Conservation (phyloP, 495 filamentous ascomycete genomes). For the Annulohypoxylon moriforme region DNA sequence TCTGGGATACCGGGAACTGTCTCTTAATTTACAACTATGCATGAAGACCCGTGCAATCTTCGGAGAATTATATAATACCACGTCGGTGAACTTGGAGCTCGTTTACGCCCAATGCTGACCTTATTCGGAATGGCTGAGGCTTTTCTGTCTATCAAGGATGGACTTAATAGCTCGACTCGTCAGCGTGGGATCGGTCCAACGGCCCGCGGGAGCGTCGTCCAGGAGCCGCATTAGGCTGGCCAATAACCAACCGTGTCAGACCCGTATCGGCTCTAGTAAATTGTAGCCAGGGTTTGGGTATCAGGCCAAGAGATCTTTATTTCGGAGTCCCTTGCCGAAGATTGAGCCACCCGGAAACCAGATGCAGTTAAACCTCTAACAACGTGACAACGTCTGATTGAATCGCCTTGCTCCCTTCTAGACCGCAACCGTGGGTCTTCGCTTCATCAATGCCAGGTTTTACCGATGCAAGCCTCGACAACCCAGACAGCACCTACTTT, state of each 20-base stretch:
- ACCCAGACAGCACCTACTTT: constrained; percentile 17
- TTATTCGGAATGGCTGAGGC: constrained; percentile 19
- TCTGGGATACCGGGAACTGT: constrained; percentile 35
- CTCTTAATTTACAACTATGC: constrained; percentile 31
- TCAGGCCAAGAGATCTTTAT: constrained; percentile 44
- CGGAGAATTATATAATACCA: constrained; percentile 29
- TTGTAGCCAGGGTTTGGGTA: constrained; percentile 34
- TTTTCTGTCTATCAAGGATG: constrained; percentile 16
- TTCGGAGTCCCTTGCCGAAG: constrained; percentile 45
- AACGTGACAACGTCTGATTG: constrained; percentile 43
- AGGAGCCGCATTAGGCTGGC: constrained; percentile 36
- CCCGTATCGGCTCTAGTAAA: constrained; percentile 36
- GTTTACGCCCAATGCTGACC: constrained; percentile 6
- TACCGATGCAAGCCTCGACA: constrained; percentile 13
- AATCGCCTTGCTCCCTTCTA: constrained; percentile 34
- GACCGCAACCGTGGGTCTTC: constrained; percentile 23
- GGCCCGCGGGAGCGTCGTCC: constrained; percentile 47
- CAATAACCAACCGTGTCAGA: constrained; percentile 25
- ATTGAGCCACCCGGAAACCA: constrained; percentile 29
- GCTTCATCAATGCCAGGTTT: constrained; percentile 28
- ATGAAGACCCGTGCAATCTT: constrained; percentile 24
- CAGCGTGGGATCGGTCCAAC: constrained; percentile 44
- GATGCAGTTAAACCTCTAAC: constrained; percentile 28
- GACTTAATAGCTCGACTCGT: constrained; percentile 18
- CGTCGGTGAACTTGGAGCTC: constrained; percentile 28